Evolutionary conservation across 192 early-diverging fungal genomes (phyloP), one percentile per base, ranked within the genome.

Genomic region (Entomortierella chlamydospora): DNA sequence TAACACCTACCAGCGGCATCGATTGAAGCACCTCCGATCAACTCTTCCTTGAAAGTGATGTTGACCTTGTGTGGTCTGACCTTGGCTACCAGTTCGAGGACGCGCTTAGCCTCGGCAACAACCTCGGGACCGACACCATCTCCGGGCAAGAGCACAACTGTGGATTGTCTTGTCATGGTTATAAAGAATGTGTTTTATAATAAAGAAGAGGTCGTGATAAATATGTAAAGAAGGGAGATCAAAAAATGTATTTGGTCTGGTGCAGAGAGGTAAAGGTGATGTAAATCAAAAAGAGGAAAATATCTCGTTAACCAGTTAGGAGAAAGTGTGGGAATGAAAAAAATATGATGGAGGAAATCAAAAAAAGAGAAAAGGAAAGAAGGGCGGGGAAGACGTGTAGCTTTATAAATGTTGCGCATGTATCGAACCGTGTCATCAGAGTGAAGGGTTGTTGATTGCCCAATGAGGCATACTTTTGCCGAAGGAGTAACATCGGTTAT

Each of bases 71-170:
- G 82, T 22, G 87, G 79, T 68, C 94, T 88, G 58, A 88, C 78
- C 41, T 85, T 84, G 71, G 87, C 78, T 50, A 99, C 87, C 18
- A 93, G 72, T 61, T 96, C 90, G 70, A 99, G 90, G 28, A 98
- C 91, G 70, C 93, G 94, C 82, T 92, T 84, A 41, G 95, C 98
- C 80, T 99, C 94, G 22, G 87, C 90, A 57, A 94, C 92, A 47
- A 98, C 93, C 80, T 99, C 98, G 33, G 98, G 98, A 37, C 98
- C 98, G 61, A 97, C 91, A 61, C 97, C 96, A 81, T 99, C 98
- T 63, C 97, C 97, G 67, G 94, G 91, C 56, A 97, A 87, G 47
- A 96, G 88, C 25, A 95, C 73, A 41, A 84, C 66, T 61, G 79
- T 81, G 34, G 72, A 57, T 57, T 81, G 55, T 42, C 45, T 78